Evolutionary conservation across 108 stramenopile genomes (phyloP), one percentile per base, ranked within the genome.

Genomic region (Epithemia pelagica): DNA sequence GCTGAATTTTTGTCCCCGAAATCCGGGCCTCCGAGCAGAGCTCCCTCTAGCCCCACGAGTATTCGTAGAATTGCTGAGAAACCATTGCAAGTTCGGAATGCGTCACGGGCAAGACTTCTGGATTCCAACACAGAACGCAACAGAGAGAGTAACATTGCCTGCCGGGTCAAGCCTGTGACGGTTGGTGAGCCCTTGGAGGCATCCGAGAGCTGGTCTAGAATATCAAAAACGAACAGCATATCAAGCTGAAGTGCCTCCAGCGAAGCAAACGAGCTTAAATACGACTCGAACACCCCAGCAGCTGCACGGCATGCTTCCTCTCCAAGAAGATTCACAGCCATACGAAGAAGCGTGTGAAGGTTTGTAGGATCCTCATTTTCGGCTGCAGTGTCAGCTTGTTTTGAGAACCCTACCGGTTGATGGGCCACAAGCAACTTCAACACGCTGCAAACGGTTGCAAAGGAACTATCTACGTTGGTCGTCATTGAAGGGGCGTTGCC

Each of bases 51-150:
- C 5, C 10, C 37, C 56, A 27, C 8, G 7, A 58, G 21, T 26
- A 58, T 8, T 10, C 78, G 64, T 15, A 87, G 58, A 18, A 85
- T 68, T 28, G 65, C 72, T 65, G 88, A 76, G 62, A 92, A 90
- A 0, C 91, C 91, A n/a, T 77, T 72, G 28, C 85, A 74, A 10
- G 65, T 65, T 10, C 88, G 85, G 60, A 92, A 92, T 22, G 75
- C 77, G 54, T 89, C 90, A 51, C 86, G 84, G 2, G 84, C 82
- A 26, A 78, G 30, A 46, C 80, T 72, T 30, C 83, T 89, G 21
- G 68, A 32, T 25, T 85, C 78, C 67, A 92, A 61, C 26, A 82
- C 79, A 18, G 76, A 66, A 58, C 72, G 80, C 5, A 92, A 22
- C 68, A 87, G 68, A 8, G 28, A 52, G 8, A 69, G 29, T 5